phyloP scores from a whole-genome alignment of 2,329 filamentous ascomycete genomes.

The Biscogniauxia mediterranea region DNA sequence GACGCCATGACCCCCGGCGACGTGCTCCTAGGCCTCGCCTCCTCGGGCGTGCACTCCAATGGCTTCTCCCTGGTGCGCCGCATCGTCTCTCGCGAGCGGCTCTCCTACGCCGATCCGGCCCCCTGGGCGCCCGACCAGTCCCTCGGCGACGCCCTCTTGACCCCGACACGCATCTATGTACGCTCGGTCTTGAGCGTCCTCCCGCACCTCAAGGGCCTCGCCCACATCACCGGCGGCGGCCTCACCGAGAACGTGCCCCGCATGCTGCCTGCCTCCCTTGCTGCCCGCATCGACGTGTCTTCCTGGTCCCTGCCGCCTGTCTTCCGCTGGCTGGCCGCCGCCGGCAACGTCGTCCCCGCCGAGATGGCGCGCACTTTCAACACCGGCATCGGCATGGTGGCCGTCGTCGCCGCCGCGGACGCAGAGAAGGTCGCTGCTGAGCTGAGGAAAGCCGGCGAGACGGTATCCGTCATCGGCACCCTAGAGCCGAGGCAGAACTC shows the following conservation, averaged over 20 bases:
- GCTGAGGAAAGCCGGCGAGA: conserved; percentile 69
- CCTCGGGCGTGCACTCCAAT: conserved; percentile 90
- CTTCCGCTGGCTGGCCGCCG: conserved; percentile 80
- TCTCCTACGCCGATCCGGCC: conserved; percentile 68
- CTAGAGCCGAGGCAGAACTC: conserved; percentile 55
- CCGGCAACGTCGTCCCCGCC: conserved; percentile 65
- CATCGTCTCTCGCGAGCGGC: conserved; percentile 71
- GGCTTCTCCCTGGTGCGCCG: conserved; percentile 95
- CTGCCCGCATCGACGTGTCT: conserved; percentile 76
- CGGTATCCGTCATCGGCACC: conserved; percentile 71
- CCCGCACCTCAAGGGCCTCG: conserved; percentile 78
- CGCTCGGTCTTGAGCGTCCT: conserved; percentile 70
- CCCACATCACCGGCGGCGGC: conserved; percentile 95
- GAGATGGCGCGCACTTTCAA: conserved; percentile 97
- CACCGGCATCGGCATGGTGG: conserved; percentile 90
- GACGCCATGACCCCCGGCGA: conserved; percentile 78
- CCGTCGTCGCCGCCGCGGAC: conserved; percentile 69
- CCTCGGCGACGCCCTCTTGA: conserved; percentile 76
- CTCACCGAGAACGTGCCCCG: conserved; percentile 91
- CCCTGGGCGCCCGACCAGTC: conserved; percentile 69
- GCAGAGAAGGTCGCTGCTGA: conserved; percentile 58
- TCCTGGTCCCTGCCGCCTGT: conserved; percentile 75
- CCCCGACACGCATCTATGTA: conserved; percentile 93
- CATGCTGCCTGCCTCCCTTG: conserved; percentile 77
- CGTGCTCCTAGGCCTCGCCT: conserved; percentile 79